Conservation (phyloP, 2,329 filamentous ascomycete genomes). For the Penicillium concentricum region DNA sequence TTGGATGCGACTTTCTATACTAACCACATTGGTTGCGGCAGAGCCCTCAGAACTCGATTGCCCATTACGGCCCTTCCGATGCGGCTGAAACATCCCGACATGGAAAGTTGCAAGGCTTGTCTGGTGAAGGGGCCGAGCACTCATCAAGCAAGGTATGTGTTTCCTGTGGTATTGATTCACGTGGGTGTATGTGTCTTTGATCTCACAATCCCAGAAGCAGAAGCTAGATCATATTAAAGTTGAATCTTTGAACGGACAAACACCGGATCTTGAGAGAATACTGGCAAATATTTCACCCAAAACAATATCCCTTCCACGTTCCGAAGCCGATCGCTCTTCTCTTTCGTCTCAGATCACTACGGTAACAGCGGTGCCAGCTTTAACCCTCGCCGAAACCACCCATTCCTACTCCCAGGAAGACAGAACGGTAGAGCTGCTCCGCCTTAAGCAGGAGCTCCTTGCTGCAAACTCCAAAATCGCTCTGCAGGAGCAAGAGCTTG, state of each 20-base stretch:
- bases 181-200: background rate
- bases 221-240: slow-evolving; percentile 44
- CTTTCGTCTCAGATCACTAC: slow-evolving; percentile 19
- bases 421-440: slow-evolving; percentile 52
- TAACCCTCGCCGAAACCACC: slow-evolving; percentile 9
- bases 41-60: slow-evolving; percentile 27
- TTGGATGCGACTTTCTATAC: background rate
- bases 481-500: slow-evolving; percentile 61
- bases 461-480: slow-evolving; percentile 58
- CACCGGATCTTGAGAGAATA: slow-evolving; percentile 63
- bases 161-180: background rate
- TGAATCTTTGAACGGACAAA: slow-evolving; percentile 27
- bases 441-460: slow-evolving; percentile 57
- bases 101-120: slow-evolving; percentile 31
- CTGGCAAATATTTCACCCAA: slow-evolving; percentile 44
- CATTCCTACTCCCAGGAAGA: slow-evolving; percentile 19
- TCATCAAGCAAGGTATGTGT: slow-evolving; percentile 40
- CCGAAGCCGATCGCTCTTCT: slow-evolving; percentile 23
- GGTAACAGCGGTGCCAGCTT: slow-evolving; percentile 9
- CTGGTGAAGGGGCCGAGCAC: slow-evolving; percentile 24
- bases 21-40: slow-evolving; percentile 8
- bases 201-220: slow-evolving; percentile 47
- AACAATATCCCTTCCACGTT: slow-evolving; percentile 12
- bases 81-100: slow-evolving; percentile 36
- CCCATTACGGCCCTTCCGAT: slow-evolving; percentile 29